These are phyloP conservation scores for Claviceps spartinae DNA, from an alignment of 2,329 filamentous ascomycete genomes.

Conservation along the genomic window DNA sequence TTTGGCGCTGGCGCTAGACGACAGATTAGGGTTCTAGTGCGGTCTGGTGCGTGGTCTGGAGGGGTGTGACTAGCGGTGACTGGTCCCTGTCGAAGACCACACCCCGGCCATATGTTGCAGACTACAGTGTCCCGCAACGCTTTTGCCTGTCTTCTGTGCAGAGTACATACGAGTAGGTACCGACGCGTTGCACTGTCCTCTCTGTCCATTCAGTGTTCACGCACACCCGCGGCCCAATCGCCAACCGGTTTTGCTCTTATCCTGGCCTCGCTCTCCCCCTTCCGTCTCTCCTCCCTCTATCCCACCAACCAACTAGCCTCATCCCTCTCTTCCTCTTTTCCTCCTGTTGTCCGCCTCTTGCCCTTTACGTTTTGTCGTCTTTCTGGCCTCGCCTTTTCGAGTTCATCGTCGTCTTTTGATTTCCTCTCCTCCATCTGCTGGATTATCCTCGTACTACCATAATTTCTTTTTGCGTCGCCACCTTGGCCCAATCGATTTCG, in stretches of 20 bases:
- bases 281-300: conserved; percentile 7
- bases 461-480: conserved; percentile 1
- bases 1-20: no score
- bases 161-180: neutral
- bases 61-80: no score
- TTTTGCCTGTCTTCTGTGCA: neutral
- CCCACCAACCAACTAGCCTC: no score
- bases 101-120: no score
- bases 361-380: conserved; percentile 2
- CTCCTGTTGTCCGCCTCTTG: conserved; percentile 10
- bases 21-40: no score
- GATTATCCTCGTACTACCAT: neutral
- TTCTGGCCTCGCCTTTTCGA: conserved; percentile 13
- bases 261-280: conserved; percentile 8
- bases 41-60: no score
- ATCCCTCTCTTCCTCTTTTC: conserved; percentile 1
- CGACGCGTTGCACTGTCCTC: neutral
- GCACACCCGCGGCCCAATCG: conserved; percentile 5
- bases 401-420: conserved; percentile 10
- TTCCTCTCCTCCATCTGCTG: conserved; percentile 2
- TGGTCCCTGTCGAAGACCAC: no score
- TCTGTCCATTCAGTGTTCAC: neutral
- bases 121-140: no score
- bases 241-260: conserved; percentile 10
- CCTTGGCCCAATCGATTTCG: conserved; percentile 4